phyloP scores from a whole-genome alignment of 2,329 filamentous ascomycete genomes.

The Verticillium tricorpus region DNA sequence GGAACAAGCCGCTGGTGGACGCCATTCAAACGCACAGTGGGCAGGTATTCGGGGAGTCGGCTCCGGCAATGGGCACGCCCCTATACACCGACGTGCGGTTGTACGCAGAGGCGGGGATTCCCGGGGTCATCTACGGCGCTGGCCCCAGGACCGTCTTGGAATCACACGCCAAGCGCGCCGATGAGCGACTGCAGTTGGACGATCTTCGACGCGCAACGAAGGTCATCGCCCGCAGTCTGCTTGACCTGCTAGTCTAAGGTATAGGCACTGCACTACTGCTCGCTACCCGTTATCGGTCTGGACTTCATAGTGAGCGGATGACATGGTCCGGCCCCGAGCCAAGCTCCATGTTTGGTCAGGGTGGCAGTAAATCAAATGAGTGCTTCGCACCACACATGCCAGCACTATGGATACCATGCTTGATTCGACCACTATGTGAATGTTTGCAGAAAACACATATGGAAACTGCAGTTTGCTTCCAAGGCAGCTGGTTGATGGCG shows the following conservation, averaged over 20 bases:
- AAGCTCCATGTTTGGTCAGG: no score
- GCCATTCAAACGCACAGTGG: slow-evolving; percentile 4
- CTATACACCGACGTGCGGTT: slow-evolving; percentile 8
- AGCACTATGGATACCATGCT: no score
- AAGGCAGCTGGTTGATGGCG: no score
- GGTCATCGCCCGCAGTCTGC: slow-evolving; percentile 2
- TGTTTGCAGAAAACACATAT: no score
- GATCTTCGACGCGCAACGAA: slow-evolving; percentile 6
- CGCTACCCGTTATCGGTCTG: no score
- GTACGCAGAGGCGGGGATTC: slow-evolving; percentile 9
- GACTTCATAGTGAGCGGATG: no score
- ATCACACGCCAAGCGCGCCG: slow-evolving; percentile 9
- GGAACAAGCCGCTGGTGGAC: slow-evolving; percentile 2
- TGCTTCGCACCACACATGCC: no score
- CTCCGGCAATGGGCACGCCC: slow-evolving; percentile 3
- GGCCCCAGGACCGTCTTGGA: slow-evolving; percentile 9
- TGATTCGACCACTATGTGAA: no score
- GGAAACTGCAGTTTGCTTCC: no score
- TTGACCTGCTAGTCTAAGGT: slow-evolving; percentile 10
- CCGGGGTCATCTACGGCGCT: slow-evolving; percentile 8
- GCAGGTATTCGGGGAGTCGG: slow-evolving; percentile 1
- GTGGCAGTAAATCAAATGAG: no score
- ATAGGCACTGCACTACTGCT: slow-evolving; percentile 20
- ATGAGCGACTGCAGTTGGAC: slow-evolving; percentile 8
- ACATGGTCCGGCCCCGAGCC: no score